A percentile compares a stretch with the other conserved stretches of the same genome.
These are phyloP conservation scores for Colletotrichum sansevieriae DNA, from an alignment of 2,329 filamentous ascomycete species.

Conservation along the genomic window DNA sequence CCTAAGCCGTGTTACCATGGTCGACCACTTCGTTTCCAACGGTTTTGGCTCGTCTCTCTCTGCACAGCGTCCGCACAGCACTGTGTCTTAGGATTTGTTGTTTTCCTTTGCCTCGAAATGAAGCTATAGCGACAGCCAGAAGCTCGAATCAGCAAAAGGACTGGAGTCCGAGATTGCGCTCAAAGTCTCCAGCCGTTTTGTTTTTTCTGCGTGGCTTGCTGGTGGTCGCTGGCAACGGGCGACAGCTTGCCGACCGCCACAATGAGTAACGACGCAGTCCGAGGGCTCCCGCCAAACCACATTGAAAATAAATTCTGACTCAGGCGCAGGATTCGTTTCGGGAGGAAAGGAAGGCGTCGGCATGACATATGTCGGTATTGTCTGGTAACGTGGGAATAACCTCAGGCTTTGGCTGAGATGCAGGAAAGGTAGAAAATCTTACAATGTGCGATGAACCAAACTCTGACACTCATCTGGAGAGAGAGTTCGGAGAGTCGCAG, in stretches of 20 bases:
- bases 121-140: constrained; percentile 5
- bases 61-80: neutral
- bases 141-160: neutral
- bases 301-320: constrained; percentile 4
- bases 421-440: neutral
- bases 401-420: constrained; percentile 10
- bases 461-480: constrained; percentile 8
- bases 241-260: constrained; percentile 20
- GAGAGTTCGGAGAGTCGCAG: constrained; percentile 1
- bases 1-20: constrained; percentile 9
- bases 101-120: constrained; percentile 3
- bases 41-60: constrained; percentile 3
- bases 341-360: constrained; percentile 25
- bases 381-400: constrained; percentile 27
- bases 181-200: too few relatives aligned
- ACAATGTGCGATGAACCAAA: constrained; percentile 33
- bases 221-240: constrained; percentile 4
- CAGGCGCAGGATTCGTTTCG: neutral
- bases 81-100: constrained; percentile 7
- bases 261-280: neutral
- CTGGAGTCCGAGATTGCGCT: neutral
- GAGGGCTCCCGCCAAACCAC: constrained; percentile 3
- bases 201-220: neutral
- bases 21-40: constrained; percentile 23
- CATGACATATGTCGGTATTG: constrained; percentile 28